A percentile compares a stretch with the other conserved stretches of the same genome.
phyloP scores from a whole-genome alignment of 805 yeast species.

The Wickerhamomyces ciferrii region DNA sequence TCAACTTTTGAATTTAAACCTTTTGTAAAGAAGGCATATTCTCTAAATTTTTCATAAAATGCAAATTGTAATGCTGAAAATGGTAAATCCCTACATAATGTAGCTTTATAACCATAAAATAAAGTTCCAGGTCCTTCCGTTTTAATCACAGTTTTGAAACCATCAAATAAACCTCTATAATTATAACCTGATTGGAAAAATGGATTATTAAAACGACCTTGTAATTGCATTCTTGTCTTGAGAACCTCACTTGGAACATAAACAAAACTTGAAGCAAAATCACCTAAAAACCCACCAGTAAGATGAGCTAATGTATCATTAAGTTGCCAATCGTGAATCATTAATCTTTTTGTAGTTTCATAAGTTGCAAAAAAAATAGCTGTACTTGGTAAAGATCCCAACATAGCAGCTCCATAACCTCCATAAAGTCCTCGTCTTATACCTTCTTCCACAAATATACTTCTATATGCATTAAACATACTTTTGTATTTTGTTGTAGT shows the following conservation, averaged over 20 bases:
- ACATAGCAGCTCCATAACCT: slow-evolving; percentile 87
- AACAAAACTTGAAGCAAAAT: slow-evolving; percentile 77
- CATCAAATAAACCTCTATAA: slow-evolving; percentile 70
- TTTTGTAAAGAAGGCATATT: slow-evolving; percentile 43
- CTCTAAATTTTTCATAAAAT: slow-evolving; percentile 81
- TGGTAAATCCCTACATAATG: slow-evolving; percentile 87
- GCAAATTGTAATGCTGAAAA: slow-evolving; percentile 96
- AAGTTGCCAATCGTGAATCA: slow-evolving; percentile 56
- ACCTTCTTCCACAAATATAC: slow-evolving; percentile 84
- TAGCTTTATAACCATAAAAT: slow-evolving; percentile 91
- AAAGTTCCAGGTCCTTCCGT: slow-evolving; percentile 74
- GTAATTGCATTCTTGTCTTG: slow-evolving; percentile 89
- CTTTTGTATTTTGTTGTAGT: slow-evolving; percentile 58
- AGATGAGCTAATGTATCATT: slow-evolving; percentile 81
- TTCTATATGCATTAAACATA: slow-evolving; percentile 70
- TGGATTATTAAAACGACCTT: slow-evolving; percentile 81
- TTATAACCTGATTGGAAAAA: slow-evolving; percentile 81
- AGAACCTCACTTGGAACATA: slow-evolving; percentile 96
- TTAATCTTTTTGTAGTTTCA: slow-evolving; percentile 68
- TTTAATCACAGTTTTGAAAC: slow-evolving; percentile 55
- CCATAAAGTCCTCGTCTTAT: slow-evolving; percentile 79
- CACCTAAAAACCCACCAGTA: slow-evolving; percentile 90
- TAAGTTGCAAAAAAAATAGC: slow-evolving; percentile 92
- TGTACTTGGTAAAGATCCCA: slow-evolving; percentile 92
- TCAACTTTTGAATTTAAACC: slow-evolving; percentile 21